Conservation (phyloP, 768 basidiomycete species). For the Boletus subparvulus region DNA sequence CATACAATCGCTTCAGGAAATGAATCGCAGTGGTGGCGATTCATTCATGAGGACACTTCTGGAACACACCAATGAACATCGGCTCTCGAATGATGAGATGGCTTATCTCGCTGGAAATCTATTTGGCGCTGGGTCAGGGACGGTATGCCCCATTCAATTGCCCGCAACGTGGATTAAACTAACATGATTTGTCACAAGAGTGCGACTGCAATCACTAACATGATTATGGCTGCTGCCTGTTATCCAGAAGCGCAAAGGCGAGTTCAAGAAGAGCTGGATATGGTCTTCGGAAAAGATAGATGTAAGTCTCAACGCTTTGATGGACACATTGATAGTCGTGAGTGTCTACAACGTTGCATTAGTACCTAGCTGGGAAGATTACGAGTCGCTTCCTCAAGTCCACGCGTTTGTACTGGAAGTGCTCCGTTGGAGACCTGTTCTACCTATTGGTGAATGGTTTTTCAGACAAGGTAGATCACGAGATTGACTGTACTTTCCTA, state of each 20-base stretch:
- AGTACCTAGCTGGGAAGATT: slow-evolving; percentile 40
- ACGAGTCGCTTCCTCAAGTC: slow-evolving; percentile 32
- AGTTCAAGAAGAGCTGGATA: slow-evolving; percentile 56
- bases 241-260: slow-evolving; percentile 49
- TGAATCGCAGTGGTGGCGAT: not conserved
- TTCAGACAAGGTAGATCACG: not conserved
- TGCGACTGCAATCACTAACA: slow-evolving; percentile 48
- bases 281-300: slow-evolving; percentile 43
- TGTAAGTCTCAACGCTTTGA: slow-evolving; percentile 1
- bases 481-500: not conserved
- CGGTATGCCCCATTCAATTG: slow-evolving; percentile 23
- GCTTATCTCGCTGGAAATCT: slow-evolving; percentile 59
- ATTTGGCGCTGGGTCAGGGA: slow-evolving; percentile 61
- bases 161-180: not conserved
- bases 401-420: slow-evolving; percentile 38
- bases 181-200: slow-evolving; percentile 28
- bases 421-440: slow-evolving; percentile 37
- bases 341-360: not conserved
- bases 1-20: slow-evolving; percentile 4
- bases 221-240: slow-evolving; percentile 53
- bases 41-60: slow-evolving; percentile 54
- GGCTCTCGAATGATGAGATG: slow-evolving; percentile 47
- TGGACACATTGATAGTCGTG: not conserved
- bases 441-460: slow-evolving; percentile 20
- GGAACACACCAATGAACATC: slow-evolving; percentile 46